Percentiles rank a stretch among this genome's conserved stretches.
phyloP scores from a whole-genome alignment of 2,329 filamentous ascomycete species.

The Cladosporium oxysporum region DNA sequence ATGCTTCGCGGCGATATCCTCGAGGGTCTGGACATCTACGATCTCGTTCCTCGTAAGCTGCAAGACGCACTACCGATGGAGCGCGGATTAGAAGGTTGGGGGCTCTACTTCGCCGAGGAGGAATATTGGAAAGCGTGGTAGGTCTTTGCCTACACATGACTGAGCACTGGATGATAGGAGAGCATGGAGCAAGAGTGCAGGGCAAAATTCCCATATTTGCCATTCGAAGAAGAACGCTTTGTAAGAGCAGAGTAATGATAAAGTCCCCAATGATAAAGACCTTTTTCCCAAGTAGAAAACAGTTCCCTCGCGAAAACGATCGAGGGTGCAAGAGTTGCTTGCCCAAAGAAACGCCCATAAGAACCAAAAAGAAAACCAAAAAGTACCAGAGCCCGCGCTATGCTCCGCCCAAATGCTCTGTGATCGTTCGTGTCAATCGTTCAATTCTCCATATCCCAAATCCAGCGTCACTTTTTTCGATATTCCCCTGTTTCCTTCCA shows the following conservation, averaged over 20 bases:
- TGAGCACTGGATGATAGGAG: not conserved
- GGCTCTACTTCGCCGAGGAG: not conserved
- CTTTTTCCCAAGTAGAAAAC: not conserved
- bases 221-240: not conserved
- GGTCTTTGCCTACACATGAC: not conserved
- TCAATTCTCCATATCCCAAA: not conserved
- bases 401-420: constrained; percentile 7
- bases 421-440: constrained; percentile 3
- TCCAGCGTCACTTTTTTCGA: not conserved
- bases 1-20: not conserved
- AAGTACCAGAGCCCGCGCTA: not conserved
- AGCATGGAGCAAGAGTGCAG: not conserved
- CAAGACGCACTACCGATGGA: not conserved
- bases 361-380: not conserved
- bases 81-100: not conserved
- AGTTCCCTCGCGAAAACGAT: not conserved
- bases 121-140: not conserved
- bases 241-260: not conserved
- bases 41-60: not conserved
- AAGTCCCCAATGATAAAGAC: not conserved
- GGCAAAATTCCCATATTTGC: not conserved
- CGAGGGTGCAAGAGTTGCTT: not conserved
- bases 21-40: not conserved
- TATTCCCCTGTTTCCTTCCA: not conserved
- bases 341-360: not conserved